These are phyloP conservation scores for Cutaneotrichosporon cyanovorans DNA, from an alignment of 1,284 basidiomycete species.

Conservation along the genomic window DNA sequence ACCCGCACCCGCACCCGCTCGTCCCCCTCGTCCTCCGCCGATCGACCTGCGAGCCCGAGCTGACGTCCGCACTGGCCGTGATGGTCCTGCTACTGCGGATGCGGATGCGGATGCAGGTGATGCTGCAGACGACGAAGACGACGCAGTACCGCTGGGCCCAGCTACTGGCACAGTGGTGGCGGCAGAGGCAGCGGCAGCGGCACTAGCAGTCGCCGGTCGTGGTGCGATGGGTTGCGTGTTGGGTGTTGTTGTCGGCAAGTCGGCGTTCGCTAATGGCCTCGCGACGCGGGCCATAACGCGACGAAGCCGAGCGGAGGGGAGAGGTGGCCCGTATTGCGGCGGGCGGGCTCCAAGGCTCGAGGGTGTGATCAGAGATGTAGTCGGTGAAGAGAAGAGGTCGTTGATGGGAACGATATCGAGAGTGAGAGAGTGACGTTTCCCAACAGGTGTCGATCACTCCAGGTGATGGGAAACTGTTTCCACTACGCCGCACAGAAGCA, in stretches of 20 bases:
- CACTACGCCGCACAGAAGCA: no score
- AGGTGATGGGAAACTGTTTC: no score
- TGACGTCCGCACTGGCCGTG: slow-evolving; percentile 2
- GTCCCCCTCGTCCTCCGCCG: slow-evolving; percentile 3
- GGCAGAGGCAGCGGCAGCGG: slow-evolving; percentile 3
- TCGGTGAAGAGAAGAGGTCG: no score
- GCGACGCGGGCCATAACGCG: slow-evolving; percentile 19
- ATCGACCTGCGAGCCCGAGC: slow-evolving; percentile 2
- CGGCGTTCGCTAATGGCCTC: slow-evolving; percentile 15
- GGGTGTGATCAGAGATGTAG: no score
- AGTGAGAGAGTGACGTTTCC: no score
- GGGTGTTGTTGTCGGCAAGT: slow-evolving; percentile 1
- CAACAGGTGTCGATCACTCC: no score
- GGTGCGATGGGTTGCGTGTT: slow-evolving; percentile 4
- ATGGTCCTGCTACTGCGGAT: background rate
- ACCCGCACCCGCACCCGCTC: no score
- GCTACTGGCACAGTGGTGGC: slow-evolving; percentile 2
- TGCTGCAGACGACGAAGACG: background rate
- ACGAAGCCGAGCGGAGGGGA: background rate
- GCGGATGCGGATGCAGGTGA: background rate
- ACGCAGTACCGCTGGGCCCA: slow-evolving; percentile 4
- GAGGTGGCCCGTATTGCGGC: background rate
- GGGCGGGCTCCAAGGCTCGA: background rate
- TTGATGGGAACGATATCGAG: no score
- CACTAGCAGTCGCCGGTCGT: slow-evolving; percentile 2